Percentiles rank a stretch among this genome's conserved stretches.
These are phyloP conservation scores for Thymus mandschuricus DNA, from an alignment of 257 asterid species.

Conservation along the genomic window DNA sequence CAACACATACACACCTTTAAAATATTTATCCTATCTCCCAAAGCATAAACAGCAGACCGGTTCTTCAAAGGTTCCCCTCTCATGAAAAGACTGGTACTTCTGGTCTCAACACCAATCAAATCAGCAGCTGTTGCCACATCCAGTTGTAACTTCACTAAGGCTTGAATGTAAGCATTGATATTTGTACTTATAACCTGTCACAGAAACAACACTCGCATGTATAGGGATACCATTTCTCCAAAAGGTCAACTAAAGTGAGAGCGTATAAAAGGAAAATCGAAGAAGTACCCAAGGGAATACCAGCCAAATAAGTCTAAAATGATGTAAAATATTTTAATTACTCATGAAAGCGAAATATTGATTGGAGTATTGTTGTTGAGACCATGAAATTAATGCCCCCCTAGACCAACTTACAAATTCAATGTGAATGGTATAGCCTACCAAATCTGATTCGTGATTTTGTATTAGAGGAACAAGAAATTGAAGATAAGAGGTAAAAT, in stretches of 20 bases:
- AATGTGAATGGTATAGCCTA: constrained; percentile 9
- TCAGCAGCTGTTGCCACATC: constrained; percentile 96
- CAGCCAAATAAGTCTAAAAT: constrained; percentile 19
- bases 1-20: constrained; percentile 65
- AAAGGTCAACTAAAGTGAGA: constrained; percentile 46
- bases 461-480: background rate
- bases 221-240: constrained; percentile 13
- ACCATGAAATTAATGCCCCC: background rate
- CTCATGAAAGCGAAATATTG: constrained; percentile 11
- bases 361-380: background rate
- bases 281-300: background rate
- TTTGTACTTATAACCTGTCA: constrained; percentile 87
- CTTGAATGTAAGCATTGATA: constrained; percentile 94
- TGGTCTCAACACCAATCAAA: constrained; percentile 95
- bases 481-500: constrained; percentile 13
- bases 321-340: constrained; percentile 22
- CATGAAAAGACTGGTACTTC: constrained; percentile 86
- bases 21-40: constrained; percentile 96
- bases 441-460: background rate
- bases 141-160: constrained; percentile 92
- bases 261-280: background rate
- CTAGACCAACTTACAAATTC: background rate
- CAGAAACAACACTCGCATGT: constrained; percentile 36
- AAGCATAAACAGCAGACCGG: constrained; percentile 96
- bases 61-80: constrained; percentile 99